Percentiles rank a stretch among this genome's conserved stretches.
These are phyloP conservation scores for Calycina marina DNA, from an alignment of 2,329 filamentous ascomycete genomes.

Conservation along the genomic window DNA sequence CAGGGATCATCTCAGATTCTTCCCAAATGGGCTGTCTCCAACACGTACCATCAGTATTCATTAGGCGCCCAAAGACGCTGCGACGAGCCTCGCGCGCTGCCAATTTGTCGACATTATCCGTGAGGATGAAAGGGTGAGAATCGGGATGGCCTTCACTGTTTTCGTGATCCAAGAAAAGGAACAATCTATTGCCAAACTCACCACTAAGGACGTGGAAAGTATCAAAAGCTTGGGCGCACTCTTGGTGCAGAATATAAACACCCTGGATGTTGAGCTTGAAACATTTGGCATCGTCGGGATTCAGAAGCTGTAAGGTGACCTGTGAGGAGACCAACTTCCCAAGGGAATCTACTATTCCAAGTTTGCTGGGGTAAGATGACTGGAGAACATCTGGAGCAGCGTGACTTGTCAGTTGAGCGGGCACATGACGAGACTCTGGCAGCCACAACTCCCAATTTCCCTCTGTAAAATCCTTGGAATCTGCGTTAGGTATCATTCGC, in stretches of 20 bases:
- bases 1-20: no score
- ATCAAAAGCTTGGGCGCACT: constrained; percentile 41
- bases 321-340: constrained; percentile 24
- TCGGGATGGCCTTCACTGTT: constrained; percentile 28
- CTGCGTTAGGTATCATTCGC: constrained; percentile 25
- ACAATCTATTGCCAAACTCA: constrained; percentile 24
- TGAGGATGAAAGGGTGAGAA: constrained; percentile 42
- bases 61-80: constrained; percentile 29
- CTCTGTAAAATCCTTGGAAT: constrained; percentile 22
- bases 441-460: constrained; percentile 31
- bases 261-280: constrained; percentile 31
- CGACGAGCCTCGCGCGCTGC: constrained; percentile 31
- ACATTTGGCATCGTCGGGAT: constrained; percentile 12
- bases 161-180: constrained; percentile 42
- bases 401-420: constrained; percentile 25
- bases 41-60: no score
- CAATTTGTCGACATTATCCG: constrained; percentile 30
- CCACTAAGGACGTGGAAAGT: constrained; percentile 30
- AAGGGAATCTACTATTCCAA: constrained; percentile 7
- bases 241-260: constrained; percentile 32
- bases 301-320: constrained; percentile 26
- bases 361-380: constrained; percentile 9
- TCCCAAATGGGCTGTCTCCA: constrained; percentile 27
- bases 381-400: constrained; percentile 8
- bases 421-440: constrained; percentile 24